Percentiles rank a stretch among this genome's conserved stretches.
phyloP scores from a whole-genome alignment of 495 filamentous ascomycete genomes.

The Podospora bellae-mahoneyi region DNA sequence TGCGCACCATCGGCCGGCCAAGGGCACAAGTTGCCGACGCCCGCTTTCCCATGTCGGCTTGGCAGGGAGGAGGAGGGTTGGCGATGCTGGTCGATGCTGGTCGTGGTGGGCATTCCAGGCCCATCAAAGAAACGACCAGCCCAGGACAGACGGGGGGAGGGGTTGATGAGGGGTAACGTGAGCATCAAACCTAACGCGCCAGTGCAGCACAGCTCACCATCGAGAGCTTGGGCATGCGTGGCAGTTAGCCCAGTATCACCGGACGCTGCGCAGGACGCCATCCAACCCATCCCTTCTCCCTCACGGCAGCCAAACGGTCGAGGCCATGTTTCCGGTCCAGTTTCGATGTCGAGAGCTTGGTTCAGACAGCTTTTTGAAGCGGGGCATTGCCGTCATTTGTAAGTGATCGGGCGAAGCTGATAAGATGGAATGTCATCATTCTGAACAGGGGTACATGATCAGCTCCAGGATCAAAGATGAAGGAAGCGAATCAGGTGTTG shows the following conservation, averaged over 20 bases:
- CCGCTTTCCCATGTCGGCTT: constrained; percentile 4
- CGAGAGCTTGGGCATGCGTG: constrained; percentile 16
- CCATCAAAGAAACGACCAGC: background rate
- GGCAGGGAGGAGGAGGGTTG: background rate
- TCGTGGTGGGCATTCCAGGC: constrained; percentile 15
- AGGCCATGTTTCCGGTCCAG: background rate
- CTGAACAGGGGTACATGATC: constrained; percentile 26
- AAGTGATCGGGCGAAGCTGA: constrained; percentile 8
- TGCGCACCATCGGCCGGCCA: constrained; percentile 10
- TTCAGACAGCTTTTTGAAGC: background rate
- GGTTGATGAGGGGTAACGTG: constrained; percentile 23
- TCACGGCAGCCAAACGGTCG: background rate
- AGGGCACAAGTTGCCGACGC: constrained; percentile 9
- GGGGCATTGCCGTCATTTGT: background rate
- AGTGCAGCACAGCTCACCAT: constrained; percentile 19
- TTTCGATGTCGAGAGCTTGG: background rate
- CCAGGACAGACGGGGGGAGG: constrained; percentile 16
- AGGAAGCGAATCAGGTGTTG: constrained; percentile 23
- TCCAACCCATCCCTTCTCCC: background rate
- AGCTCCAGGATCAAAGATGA: constrained; percentile 19
- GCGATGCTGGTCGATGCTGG: background rate
- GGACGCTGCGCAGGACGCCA: background rate
- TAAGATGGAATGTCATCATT: constrained; percentile 27
- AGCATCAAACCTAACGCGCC: constrained; percentile 24
- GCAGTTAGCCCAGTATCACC: background rate